Evolutionary conservation across 169 alveolate species (phyloP).

Genomic region (Eimeria tenella): DNA sequence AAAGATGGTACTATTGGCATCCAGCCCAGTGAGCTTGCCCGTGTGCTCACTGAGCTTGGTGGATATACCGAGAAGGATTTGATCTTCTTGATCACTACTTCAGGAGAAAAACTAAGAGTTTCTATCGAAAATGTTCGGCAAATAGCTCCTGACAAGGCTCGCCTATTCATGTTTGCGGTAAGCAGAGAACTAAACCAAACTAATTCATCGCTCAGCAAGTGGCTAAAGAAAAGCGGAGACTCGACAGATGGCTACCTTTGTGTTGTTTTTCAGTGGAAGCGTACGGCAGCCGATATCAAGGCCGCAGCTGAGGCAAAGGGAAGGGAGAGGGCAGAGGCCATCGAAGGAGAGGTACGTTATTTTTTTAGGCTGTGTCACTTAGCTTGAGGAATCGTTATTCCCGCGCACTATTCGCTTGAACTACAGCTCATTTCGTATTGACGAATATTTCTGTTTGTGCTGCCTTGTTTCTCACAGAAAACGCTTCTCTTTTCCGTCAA

Average conservation of each 20-base stretch:
- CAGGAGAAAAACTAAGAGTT: slow-evolving; percentile 45
- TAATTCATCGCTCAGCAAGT: not conserved
- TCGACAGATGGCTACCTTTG: not conserved
- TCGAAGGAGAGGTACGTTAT: slow-evolving; percentile 52
- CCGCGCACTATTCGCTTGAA: too few relatives aligned
- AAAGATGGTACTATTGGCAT: slow-evolving; percentile 54
- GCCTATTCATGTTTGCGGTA: slow-evolving; percentile 45
- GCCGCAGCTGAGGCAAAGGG: slow-evolving; percentile 18
- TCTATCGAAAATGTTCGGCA: slow-evolving; percentile 48
- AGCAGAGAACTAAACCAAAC: not conserved
- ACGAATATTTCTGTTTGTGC: not conserved
- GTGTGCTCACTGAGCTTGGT: slow-evolving; percentile 28
- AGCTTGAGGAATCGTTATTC: too few relatives aligned
- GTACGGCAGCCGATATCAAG: slow-evolving; percentile 18
- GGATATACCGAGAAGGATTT: slow-evolving; percentile 42
- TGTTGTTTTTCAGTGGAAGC: slow-evolving; percentile 57
- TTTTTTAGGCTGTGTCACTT: too few relatives aligned
- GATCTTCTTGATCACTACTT: slow-evolving; percentile 36
- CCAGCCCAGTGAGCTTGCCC: slow-evolving; percentile 54
- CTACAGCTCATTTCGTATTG: not conserved
- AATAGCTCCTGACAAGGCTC: slow-evolving; percentile 43
- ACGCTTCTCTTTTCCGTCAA: slow-evolving; percentile 53
- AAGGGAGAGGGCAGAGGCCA: slow-evolving; percentile 15
- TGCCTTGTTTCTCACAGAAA: slow-evolving; percentile 33
- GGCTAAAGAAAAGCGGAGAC: not conserved